Evolutionary conservation across 1,139 yeast genomes (phyloP), one percentile per base, ranked within the genome.

Genomic region (Arxiozyma slooffiae): DNA sequence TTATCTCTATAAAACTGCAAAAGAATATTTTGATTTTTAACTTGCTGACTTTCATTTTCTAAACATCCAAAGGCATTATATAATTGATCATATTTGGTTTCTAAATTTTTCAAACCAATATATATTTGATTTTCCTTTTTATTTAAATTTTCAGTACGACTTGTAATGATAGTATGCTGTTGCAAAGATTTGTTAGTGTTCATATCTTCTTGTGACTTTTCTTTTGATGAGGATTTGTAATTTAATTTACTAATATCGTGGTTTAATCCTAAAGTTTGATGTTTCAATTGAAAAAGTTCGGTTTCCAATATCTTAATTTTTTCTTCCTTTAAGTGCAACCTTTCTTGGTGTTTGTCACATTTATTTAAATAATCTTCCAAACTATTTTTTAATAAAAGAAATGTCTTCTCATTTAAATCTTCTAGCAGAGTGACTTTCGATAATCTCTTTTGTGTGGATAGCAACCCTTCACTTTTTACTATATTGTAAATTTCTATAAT

Each of bases 1-100:
- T 56, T 55, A 5, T 53, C 47, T 40, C 56, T 56, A 46, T 57
- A 61, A 41, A 56, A 54, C 7, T 24, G 14, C 18, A 42, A 26
- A n/a, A 52, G 20, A 3, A 18, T 24, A 16, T 18, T 18, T 34
- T 48, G 44, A 18, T 24, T 46, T 18, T 48, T 41, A 38, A 46
- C 23, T 26, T 38, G 40, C 7, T 14, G 22, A 16, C 37, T 44
- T 23, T 44, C 34, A 18, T 44, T 44, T 36, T 36, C 20, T 11
- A 44, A 18, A 20, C 11, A 30, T 17, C 37, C 41, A n/a, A 22
- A 30, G 4, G 38, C 20, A 30, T n/a, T 17, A 16, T 23, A 20
- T 24, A 43, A 22, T 34, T 43, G 26, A n/a, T 24, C 26, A 37
- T 43, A n/a, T 8, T 36, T n/a, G 3, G 30, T 26, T 22, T 40